phyloP scores from a whole-genome alignment of 2,329 filamentous ascomycete species.

The Arthrobotrys pseudoclavata region DNA sequence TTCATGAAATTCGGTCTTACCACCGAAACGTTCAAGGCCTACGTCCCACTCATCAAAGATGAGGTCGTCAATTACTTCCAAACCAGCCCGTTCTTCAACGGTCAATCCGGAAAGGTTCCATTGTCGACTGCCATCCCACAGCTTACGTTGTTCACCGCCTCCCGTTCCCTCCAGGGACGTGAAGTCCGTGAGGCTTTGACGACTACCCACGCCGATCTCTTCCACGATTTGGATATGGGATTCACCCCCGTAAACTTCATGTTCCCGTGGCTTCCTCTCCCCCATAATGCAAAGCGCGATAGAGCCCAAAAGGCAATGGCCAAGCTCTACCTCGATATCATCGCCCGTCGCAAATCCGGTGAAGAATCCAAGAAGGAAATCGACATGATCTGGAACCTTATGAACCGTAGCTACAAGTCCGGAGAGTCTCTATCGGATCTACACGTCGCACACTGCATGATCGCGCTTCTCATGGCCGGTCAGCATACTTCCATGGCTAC shows the following conservation, averaged over 20 bases:
- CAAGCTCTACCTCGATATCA: slow-evolving; percentile 78
- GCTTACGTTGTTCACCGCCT: slow-evolving; percentile 85
- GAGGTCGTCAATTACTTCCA: slow-evolving; percentile 78
- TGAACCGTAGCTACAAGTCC: slow-evolving; percentile 82
- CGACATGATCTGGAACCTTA: slow-evolving; percentile 85
- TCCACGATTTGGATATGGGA: slow-evolving; percentile 84
- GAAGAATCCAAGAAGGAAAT: slow-evolving; percentile 68
- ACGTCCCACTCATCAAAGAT: slow-evolving; percentile 79
- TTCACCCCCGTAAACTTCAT: slow-evolving; percentile 87
- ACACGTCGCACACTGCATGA: slow-evolving; percentile 88
- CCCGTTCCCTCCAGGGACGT: slow-evolving; percentile 79
- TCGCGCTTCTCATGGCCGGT: slow-evolving; percentile 85
- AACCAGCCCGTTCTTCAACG: slow-evolving; percentile 71
- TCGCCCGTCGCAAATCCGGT: slow-evolving; percentile 72
- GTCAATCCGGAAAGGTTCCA: slow-evolving; percentile 74
- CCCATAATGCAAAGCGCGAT: slow-evolving; percentile 80
- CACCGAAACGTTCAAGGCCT: slow-evolving; percentile 78
- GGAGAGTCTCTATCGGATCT: slow-evolving; percentile 77
- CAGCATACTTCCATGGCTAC: slow-evolving; percentile 85
- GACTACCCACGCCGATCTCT: slow-evolving; percentile 79
- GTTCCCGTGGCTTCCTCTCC: slow-evolving; percentile 82
- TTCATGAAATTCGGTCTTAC: slow-evolving; percentile 87
- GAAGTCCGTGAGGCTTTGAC: slow-evolving; percentile 81
- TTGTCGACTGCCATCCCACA: slow-evolving; percentile 78
- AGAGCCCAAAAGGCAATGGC: slow-evolving; percentile 78